Evolutionary conservation across 1,139 yeast genomes (phyloP).

Genomic region (Meyerozyma smithsonii): DNA sequence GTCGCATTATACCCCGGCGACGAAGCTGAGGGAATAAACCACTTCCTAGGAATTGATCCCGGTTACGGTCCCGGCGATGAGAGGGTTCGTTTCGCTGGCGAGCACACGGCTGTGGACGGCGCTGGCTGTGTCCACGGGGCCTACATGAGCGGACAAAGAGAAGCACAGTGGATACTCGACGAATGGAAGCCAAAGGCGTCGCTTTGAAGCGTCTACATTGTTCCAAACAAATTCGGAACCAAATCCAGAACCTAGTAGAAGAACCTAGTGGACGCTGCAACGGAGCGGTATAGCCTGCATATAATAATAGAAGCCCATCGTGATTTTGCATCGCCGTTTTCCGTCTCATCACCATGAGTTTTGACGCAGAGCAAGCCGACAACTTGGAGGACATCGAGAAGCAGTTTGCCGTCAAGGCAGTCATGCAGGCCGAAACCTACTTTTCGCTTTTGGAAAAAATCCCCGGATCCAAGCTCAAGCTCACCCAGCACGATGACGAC

Average conservation of each 20-base stretch:
- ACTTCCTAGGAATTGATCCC: slow-evolving; percentile 42
- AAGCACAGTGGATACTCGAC: slow-evolving; percentile 47
- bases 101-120: slow-evolving; percentile 72
- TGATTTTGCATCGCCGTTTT: neutral
- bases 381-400: slow-evolving; percentile 73
- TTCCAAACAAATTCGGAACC: too few species aligned
- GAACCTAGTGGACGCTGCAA: too few species aligned
- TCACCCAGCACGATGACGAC: slow-evolving; percentile 80
- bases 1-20: slow-evolving; percentile 65
- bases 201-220: neutral
- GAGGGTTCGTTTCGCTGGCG: slow-evolving; percentile 76
- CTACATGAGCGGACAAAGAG: slow-evolving; percentile 66
- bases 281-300: neutral
- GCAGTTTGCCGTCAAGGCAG: slow-evolving; percentile 98
- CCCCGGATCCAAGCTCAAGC: slow-evolving; percentile 72
- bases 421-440: slow-evolving; percentile 90
- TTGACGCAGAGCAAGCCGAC: slow-evolving; percentile 54
- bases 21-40: slow-evolving; percentile 58
- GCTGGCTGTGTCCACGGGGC: slow-evolving; percentile 87
- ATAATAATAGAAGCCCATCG: neutral
- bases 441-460: slow-evolving; percentile 74
- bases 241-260: too few species aligned
- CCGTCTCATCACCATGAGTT: slow-evolving; percentile 9
- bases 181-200: slow-evolving; percentile 1
- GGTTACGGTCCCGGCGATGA: slow-evolving; percentile 45